Conservation (phyloP, 768 basidiomycete species). For the Lactarius trivialis region DNA sequence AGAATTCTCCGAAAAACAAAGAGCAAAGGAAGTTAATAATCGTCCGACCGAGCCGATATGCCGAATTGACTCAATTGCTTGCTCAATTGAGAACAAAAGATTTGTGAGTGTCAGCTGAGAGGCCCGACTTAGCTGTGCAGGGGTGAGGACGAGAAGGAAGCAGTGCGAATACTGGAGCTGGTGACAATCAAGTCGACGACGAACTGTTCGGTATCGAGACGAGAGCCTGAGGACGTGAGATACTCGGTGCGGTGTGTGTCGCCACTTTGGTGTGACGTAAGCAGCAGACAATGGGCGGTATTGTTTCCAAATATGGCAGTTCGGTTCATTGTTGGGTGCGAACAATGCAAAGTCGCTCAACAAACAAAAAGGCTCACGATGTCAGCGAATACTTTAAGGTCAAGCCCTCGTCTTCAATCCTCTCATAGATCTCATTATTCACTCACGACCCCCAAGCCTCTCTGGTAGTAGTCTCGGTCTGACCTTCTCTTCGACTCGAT, state of each 20-base stretch:
- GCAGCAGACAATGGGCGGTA: background rate
- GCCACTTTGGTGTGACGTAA: background rate
- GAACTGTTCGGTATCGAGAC: background rate
- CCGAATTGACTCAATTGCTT: too few relatives aligned
- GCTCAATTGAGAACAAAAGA: background rate
- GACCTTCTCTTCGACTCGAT: background rate
- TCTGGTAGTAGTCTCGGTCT: background rate
- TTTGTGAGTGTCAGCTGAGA: background rate
- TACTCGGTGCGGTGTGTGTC: too few relatives aligned
- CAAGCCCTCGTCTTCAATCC: background rate
- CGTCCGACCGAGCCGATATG: background rate
- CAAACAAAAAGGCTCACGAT: background rate
- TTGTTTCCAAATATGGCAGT: background rate
- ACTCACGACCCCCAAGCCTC: background rate
- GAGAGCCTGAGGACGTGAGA: too few relatives aligned
- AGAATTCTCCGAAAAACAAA: background rate
- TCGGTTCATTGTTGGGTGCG: background rate
- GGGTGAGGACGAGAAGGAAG: background rate
- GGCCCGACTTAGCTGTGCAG: background rate
- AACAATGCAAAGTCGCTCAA: background rate
- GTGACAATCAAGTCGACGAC: background rate
- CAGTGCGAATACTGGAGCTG: background rate
- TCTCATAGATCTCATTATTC: background rate
- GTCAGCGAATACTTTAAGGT: conserved; percentile 2
- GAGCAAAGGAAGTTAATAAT: background rate